phyloP scores from a whole-genome alignment of 768 basidiomycete genomes.

The Amanita thiersii region DNA sequence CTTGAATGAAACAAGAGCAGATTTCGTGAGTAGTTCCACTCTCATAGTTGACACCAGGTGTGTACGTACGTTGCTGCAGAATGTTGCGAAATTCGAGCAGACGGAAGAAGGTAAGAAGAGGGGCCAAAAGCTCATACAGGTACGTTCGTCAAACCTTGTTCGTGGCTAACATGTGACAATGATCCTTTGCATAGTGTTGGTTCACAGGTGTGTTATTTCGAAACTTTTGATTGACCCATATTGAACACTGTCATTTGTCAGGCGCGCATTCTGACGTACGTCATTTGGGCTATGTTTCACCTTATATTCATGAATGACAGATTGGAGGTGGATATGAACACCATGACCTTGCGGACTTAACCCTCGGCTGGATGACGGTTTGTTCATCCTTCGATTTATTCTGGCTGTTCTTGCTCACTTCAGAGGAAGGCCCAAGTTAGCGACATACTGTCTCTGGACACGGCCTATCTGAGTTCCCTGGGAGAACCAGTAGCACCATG shows the following conservation, averaged over 20 bases:
- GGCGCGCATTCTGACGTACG: conserved; percentile 36
- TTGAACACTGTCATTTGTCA: conserved; percentile 8
- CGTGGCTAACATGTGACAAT: neutral
- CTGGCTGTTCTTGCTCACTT: conserved; percentile 4
- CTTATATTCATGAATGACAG: conserved; percentile 22
- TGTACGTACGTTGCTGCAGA: conserved; percentile 22
- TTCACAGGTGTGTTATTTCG: conserved; percentile 47
- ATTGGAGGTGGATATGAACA: conserved; percentile 62
- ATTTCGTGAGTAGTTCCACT: conserved; percentile 48
- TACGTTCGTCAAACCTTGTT: conserved; percentile 14
- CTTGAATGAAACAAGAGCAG: conserved; percentile 54
- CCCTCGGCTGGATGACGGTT: conserved; percentile 59
- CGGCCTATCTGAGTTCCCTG: conserved; percentile 40
- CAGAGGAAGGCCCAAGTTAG: conserved; percentile 43
- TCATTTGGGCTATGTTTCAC: conserved; percentile 7
- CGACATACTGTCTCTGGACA: conserved; percentile 48
- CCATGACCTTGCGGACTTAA: conserved; percentile 62
- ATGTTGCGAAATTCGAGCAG: conserved; percentile 58
- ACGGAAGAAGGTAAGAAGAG: conserved; percentile 41
- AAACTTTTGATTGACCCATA: neutral
- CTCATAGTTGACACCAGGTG: neutral
- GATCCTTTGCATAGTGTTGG: conserved; percentile 54
- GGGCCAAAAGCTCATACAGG: conserved; percentile 57
- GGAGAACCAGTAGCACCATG: conserved; percentile 46
- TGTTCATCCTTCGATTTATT: conserved; percentile 14